These are phyloP conservation scores for Chimonanthus praecox DNA, from an alignment of 164 flowering plant genomes.

Conservation along the genomic window DNA sequence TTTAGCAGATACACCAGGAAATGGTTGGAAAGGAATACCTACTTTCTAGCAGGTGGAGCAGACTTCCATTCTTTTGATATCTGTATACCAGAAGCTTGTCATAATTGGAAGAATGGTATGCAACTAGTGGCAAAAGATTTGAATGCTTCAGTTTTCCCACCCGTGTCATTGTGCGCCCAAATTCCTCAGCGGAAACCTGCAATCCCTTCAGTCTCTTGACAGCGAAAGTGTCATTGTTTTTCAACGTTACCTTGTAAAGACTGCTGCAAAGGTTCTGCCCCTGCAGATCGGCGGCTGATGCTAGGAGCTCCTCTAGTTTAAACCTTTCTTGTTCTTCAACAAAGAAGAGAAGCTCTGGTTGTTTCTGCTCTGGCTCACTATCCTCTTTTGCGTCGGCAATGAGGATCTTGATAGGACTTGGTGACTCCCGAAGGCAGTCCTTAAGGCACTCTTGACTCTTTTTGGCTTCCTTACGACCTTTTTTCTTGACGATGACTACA, in stretches of 20 bases:
- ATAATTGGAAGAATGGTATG: slow-evolving; percentile 32
- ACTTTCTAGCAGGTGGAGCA: slow-evolving; percentile 43
- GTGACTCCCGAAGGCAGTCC: slow-evolving; percentile 9
- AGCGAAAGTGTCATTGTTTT: slow-evolving; percentile 32
- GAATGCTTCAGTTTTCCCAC: slow-evolving; percentile 53
- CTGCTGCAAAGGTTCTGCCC: slow-evolving; percentile 45
- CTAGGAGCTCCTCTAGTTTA: slow-evolving; percentile 42
- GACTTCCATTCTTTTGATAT: slow-evolving; percentile 49
- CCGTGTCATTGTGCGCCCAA: slow-evolving; percentile 31
- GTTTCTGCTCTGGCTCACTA: slow-evolving; percentile 13
- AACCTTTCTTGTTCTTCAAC: slow-evolving; percentile 37
- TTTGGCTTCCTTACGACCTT: neutral
- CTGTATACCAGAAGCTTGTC: slow-evolving; percentile 52
- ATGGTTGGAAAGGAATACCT: slow-evolving; percentile 10
- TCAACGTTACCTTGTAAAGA: slow-evolving; percentile 48
- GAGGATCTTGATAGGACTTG: slow-evolving; percentile 9
- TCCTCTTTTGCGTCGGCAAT: slow-evolving; percentile 11
- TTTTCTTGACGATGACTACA: slow-evolving; percentile 11
- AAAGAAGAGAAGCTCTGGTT: slow-evolving; percentile 42
- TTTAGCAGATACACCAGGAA: neutral
- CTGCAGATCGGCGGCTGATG: slow-evolving; percentile 40
- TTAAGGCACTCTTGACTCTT: slow-evolving; percentile 16
- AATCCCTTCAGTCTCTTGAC: slow-evolving; percentile 57
- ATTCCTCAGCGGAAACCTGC: slow-evolving; percentile 37
- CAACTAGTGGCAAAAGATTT: slow-evolving; percentile 46